These are phyloP conservation scores for Aspergillus persii DNA, from an alignment of 2,329 filamentous ascomycete genomes.

Conservation along the genomic window DNA sequence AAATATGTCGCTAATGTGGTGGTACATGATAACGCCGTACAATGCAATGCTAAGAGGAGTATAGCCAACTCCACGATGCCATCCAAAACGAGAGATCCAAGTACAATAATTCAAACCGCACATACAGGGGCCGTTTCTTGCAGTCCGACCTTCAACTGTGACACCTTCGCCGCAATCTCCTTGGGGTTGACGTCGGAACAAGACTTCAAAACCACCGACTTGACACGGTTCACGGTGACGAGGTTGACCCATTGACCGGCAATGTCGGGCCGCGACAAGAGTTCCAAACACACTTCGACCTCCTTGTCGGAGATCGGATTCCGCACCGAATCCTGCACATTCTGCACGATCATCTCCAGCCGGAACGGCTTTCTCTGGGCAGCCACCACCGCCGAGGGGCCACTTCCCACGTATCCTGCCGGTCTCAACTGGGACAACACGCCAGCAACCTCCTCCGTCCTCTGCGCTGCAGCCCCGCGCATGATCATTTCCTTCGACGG, in stretches of 20 bases:
- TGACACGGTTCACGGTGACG: constrained; percentile 45
- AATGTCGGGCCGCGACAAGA: constrained; percentile 48
- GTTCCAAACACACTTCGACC: constrained; percentile 46
- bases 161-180: constrained; percentile 35
- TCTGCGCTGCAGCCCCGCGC: constrained; percentile 64
- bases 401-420: constrained; percentile 30
- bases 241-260: constrained; percentile 51
- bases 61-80: constrained; percentile 23
- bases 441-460: constrained; percentile 65
- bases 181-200: constrained; percentile 35
- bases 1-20: background rate
- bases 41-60: constrained; percentile 23
- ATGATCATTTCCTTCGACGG: constrained; percentile 57
- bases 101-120: constrained; percentile 7
- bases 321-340: constrained; percentile 64
- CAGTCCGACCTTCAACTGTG: constrained; percentile 27
- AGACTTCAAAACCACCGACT: constrained; percentile 48
- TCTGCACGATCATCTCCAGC: constrained; percentile 61
- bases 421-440: constrained; percentile 63
- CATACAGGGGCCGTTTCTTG: constrained; percentile 20
- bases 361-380: constrained; percentile 62
- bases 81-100: constrained; percentile 6
- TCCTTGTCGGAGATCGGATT: constrained; percentile 51
- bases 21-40: constrained; percentile 4
- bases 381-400: constrained; percentile 27